Evolutionary conservation across 306 rosid genomes (phyloP).

Genomic region (Prunus padus): DNA sequence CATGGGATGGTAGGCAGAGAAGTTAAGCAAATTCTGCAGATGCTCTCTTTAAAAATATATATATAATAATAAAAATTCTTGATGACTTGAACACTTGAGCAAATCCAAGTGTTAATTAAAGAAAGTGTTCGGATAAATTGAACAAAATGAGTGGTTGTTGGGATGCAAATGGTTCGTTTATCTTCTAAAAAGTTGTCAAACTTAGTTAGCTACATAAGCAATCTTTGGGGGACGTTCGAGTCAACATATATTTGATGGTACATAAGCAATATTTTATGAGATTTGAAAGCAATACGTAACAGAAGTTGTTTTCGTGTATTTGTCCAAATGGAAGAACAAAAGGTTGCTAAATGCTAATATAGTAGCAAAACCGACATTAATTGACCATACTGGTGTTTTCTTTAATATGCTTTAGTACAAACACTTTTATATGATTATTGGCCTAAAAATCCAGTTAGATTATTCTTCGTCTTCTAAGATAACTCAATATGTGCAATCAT

Average conservation of each 20-base stretch:
- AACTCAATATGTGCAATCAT: background rate
- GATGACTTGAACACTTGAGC: constrained; percentile 3
- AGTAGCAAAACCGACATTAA: background rate
- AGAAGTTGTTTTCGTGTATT: background rate
- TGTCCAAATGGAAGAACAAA: constrained; percentile 7
- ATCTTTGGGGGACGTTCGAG: background rate
- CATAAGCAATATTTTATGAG: too few species aligned
- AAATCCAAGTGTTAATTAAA: constrained; percentile 8
- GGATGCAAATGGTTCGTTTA: background rate
- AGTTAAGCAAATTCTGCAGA: background rate
- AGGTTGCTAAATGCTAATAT: background rate
- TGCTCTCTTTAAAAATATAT: background rate
- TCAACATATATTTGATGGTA: background rate
- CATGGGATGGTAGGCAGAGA: background rate
- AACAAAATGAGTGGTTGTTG: constrained; percentile 6
- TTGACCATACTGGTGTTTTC: background rate
- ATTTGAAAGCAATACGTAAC: background rate
- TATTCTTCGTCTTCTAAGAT: too few species aligned
- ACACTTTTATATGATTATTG: background rate
- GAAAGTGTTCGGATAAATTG: background rate
- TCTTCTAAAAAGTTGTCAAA: background rate
- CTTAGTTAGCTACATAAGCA: background rate
- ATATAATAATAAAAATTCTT: background rate
- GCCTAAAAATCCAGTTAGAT: too few species aligned
- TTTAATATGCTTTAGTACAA: background rate